phyloP scores from a whole-genome alignment of 2,329 filamentous ascomycete genomes.

The Venturia carpophila region DNA sequence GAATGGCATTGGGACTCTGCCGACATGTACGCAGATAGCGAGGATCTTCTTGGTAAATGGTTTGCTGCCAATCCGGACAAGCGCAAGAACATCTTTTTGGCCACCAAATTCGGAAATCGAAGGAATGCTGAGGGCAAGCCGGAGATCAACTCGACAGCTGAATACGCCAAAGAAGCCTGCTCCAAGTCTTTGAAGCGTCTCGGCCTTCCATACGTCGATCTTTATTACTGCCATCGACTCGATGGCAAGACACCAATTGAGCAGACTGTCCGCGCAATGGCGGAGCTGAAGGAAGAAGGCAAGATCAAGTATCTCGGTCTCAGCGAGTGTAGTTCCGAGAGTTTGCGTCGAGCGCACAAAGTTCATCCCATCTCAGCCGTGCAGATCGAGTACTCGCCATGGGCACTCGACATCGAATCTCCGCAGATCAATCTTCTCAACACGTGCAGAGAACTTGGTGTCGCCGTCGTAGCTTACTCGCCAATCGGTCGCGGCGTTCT shows the following conservation, averaged over 20 bases:
- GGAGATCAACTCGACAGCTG: constrained; percentile 31
- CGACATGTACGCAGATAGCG: constrained; percentile 32
- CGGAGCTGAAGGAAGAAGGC: constrained; percentile 42
- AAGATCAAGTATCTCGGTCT: constrained; percentile 53
- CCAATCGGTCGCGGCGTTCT: constrained; percentile 54
- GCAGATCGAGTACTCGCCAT: constrained; percentile 50
- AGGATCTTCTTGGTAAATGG: constrained; percentile 17
- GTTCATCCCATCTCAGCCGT: constrained; percentile 45
- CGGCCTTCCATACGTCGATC: constrained; percentile 28
- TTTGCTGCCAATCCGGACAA: constrained; percentile 17
- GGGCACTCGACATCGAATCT: constrained; percentile 52
- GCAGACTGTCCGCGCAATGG: constrained; percentile 44
- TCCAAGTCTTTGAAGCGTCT: constrained; percentile 19
- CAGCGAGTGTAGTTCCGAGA: constrained; percentile 43
- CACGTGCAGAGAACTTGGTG: constrained; percentile 51
- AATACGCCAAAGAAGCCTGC: constrained; percentile 15
- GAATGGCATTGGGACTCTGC: constrained; percentile 45
- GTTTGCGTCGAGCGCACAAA: constrained; percentile 44
- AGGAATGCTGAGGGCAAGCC: constrained; percentile 26
- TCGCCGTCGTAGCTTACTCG: constrained; percentile 50
- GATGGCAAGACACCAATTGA: constrained; percentile 40
- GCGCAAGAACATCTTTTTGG: constrained; percentile 16
- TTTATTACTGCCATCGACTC: constrained; percentile 39
- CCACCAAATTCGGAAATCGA: constrained; percentile 17
- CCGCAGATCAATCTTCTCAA: constrained; percentile 37